phyloP scores from a whole-genome alignment of 2,329 filamentous ascomycete species.

The Ustulina deusta region DNA sequence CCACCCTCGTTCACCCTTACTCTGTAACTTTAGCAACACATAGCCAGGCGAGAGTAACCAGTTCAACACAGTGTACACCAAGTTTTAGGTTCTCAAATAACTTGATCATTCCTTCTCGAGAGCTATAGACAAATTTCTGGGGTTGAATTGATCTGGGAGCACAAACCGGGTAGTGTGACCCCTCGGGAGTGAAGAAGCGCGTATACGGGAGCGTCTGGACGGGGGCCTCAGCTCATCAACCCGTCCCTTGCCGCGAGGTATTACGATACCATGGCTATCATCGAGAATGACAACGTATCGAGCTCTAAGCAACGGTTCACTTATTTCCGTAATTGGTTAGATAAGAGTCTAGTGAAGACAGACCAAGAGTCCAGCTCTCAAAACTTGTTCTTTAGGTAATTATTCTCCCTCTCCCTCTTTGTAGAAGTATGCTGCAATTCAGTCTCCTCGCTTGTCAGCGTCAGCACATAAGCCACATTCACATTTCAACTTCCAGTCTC shows the following conservation, averaged over 20 bases:
- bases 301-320: not conserved
- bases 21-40: not conserved
- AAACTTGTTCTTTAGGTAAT: not conserved
- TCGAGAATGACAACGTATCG: no score
- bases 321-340: not conserved
- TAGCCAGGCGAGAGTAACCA: no score
- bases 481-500: no score
- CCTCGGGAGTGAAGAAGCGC: not conserved
- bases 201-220: not conserved
- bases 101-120: not conserved
- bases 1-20: not conserved
- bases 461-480: no score
- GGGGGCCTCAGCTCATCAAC: not conserved
- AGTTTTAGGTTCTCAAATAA: not conserved
- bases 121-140: not conserved
- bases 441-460: no score
- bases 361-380: not conserved
- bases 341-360: not conserved
- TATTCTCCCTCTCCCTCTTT: not conserved
- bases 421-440: no score
- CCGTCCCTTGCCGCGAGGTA: not conserved
- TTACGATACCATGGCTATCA: not conserved
- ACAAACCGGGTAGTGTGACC: not conserved
- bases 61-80: not conserved
- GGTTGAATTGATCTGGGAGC: not conserved